phyloP scores from a whole-genome alignment of 176 grass and related monocot species.

The Urochloa ruziziensis region DNA sequence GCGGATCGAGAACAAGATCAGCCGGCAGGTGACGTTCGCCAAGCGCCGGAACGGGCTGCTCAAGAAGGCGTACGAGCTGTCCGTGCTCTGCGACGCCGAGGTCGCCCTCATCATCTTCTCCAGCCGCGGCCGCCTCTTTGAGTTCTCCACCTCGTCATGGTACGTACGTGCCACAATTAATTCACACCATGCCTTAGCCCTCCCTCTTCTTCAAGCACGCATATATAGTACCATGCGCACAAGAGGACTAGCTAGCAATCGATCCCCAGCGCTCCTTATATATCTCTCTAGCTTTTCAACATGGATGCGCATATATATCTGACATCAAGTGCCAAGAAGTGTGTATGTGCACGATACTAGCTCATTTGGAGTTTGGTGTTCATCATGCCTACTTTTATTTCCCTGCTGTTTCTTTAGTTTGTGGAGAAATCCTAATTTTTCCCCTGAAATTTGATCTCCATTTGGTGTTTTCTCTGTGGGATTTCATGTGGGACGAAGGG shows the following conservation, averaged over 20 bases:
- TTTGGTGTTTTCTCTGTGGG: background rate
- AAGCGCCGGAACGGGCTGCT: conserved; percentile 87
- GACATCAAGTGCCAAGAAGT: background rate
- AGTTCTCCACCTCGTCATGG: conserved; percentile 87
- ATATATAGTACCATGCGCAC: background rate
- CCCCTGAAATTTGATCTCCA: background rate
- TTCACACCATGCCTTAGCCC: background rate
- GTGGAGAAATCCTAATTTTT: background rate
- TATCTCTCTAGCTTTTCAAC: background rate
- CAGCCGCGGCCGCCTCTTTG: conserved; percentile 79
- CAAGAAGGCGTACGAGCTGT: conserved; percentile 96
- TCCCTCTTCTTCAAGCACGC: background rate
- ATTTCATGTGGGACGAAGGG: background rate
- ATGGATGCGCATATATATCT: background rate
- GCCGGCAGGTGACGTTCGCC: conserved; percentile 88
- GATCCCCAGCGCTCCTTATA: background rate
- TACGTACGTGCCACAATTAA: no score
- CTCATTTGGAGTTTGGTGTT: background rate
- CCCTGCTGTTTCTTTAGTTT: background rate
- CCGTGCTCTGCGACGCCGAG: conserved; percentile 91
- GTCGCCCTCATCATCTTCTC: conserved; percentile 96
- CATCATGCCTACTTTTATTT: background rate
- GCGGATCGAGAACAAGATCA: conserved; percentile 95
- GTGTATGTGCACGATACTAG: background rate
- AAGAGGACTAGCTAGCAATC: background rate